These are phyloP conservation scores for Picea engelmannii DNA, from an alignment of 83 land plant genomes.

Conservation along the genomic window DNA sequence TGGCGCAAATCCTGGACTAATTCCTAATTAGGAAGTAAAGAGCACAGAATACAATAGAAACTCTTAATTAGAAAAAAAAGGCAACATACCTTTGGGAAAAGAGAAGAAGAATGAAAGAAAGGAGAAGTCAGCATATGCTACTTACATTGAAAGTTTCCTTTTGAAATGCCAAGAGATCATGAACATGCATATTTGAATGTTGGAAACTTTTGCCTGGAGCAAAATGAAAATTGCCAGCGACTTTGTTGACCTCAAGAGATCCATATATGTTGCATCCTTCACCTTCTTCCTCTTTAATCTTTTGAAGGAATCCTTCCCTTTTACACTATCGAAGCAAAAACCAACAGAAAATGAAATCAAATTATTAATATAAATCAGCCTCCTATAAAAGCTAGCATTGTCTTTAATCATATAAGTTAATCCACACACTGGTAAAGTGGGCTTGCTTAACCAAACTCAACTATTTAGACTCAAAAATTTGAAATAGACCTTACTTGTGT, in stretches of 20 bases:
- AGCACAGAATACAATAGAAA: background rate
- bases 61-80: background rate
- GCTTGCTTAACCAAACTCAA: background rate
- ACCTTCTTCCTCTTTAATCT: slow-evolving; percentile 94
- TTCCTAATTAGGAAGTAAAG: background rate
- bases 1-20: no score
- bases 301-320: slow-evolving; percentile 90
- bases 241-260: slow-evolving; percentile 94
- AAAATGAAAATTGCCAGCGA: slow-evolving; percentile 99
- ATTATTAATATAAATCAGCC: background rate
- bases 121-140: background rate
- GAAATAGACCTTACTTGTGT: no score
- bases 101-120: background rate
- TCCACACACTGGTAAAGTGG: background rate
- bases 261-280: slow-evolving; percentile 98
- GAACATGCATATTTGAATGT: slow-evolving; percentile 72
- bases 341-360: background rate
- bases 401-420: background rate
- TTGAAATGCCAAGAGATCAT: slow-evolving; percentile 73
- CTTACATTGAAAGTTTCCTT: slow-evolving; percentile 84
- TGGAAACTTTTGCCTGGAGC: slow-evolving; percentile 97
- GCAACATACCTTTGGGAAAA: background rate
- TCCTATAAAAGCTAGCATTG: background rate
- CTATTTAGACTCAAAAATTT: no score
- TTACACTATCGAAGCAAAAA: slow-evolving; percentile 72